Base-by-base conservation (phyloP, 139 green algal genomes). In the Edaphochlamys debaryana region DNA sequence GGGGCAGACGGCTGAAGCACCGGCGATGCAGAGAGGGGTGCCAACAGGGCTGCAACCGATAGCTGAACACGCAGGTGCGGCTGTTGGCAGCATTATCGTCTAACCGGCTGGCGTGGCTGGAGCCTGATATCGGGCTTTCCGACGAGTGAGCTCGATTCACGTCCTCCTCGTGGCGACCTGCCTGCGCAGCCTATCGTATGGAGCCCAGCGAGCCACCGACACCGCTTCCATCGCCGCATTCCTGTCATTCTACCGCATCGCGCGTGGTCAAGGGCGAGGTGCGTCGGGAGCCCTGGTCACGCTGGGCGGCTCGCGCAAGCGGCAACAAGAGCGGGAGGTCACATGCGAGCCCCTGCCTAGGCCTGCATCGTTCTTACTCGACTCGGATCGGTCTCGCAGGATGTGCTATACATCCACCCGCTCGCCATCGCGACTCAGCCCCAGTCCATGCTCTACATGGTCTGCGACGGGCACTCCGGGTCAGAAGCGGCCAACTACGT, bases 201-300 rank as follows among this genome's bases (percentile, higher is more conserved):
- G 75, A 81, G 32, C 5, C 58, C 41, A 63, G 41, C 20, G 78
- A 76, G 29, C 34, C 36, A 6, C 78, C 66, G 17, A 54, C 50
- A 30, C 2, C 78, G 22, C 20, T 84, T n/a, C 78, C 78, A 67
- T 40, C 78, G 36, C 78, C 78, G n/a, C 15, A 69, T 34, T 76
- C 78, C 25, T 77, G 48, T 58, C 86, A 90, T 58, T 85, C 81
- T 27, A 90, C 86, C 0, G 86, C 74, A 29, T 79, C 63, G 15
- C 62, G 86, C 8, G 86, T 90, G 19, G 86, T 90, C 32, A 90
- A 90, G 66, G 86, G 86, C 56, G 86, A 90, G 81, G 86, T 90
- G 68, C 48, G 82, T 74, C 37, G n/a, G 2, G n/a, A 48, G 54
- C 38, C 30, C 22, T 62, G 67, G 20, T 48, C 41, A 69, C 54